Percentiles rank a stretch among this genome's conserved stretches.
These are phyloP conservation scores for Penicillium bovifimosum DNA, from an alignment of 495 filamentous ascomycete genomes.

Conservation along the genomic window DNA sequence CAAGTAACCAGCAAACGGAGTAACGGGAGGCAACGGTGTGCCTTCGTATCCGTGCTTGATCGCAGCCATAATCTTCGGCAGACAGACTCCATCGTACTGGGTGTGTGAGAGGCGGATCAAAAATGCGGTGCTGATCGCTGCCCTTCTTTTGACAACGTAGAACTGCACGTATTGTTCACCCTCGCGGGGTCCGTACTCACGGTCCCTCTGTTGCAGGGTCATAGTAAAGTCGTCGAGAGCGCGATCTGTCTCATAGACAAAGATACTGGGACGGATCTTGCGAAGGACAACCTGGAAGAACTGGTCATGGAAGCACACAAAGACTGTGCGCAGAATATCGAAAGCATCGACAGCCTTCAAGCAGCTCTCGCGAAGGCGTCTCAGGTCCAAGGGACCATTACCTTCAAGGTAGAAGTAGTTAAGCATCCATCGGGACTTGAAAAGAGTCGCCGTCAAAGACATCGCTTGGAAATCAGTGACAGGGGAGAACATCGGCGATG, in stretches of 20 bases:
- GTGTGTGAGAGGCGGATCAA: conserved; percentile 65
- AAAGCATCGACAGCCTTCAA: conserved; percentile 46
- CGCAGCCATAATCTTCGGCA: conserved; percentile 55
- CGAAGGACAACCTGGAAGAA: conserved; percentile 61
- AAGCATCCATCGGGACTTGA: conserved; percentile 45
- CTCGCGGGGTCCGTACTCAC: conserved; percentile 48
- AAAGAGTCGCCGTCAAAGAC: conserved; percentile 54
- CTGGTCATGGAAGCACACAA: conserved; percentile 49
- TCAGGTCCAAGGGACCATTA: conserved; percentile 41
- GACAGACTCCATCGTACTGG: conserved; percentile 68
- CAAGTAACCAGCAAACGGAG: conserved; percentile 57
- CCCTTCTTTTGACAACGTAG: conserved; percentile 49
- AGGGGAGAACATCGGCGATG: conserved; percentile 53
- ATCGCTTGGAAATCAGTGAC: conserved; percentile 61
- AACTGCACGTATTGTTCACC: conserved; percentile 61
- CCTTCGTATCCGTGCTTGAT: conserved; percentile 50
- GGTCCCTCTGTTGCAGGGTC: conserved; percentile 43
- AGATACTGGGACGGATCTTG: conserved; percentile 46
- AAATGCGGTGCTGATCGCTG: conserved; percentile 50
- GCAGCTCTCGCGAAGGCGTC: conserved; percentile 41
- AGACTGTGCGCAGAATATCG: conserved; percentile 67
- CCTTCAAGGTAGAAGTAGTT: conserved; percentile 57
- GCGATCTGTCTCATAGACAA: conserved; percentile 50
- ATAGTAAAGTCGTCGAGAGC: conserved; percentile 45
- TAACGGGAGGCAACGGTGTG: conserved; percentile 35